These are phyloP conservation scores for Penicillium tannophilum DNA, from an alignment of 495 filamentous ascomycete genomes.

Conservation along the genomic window DNA sequence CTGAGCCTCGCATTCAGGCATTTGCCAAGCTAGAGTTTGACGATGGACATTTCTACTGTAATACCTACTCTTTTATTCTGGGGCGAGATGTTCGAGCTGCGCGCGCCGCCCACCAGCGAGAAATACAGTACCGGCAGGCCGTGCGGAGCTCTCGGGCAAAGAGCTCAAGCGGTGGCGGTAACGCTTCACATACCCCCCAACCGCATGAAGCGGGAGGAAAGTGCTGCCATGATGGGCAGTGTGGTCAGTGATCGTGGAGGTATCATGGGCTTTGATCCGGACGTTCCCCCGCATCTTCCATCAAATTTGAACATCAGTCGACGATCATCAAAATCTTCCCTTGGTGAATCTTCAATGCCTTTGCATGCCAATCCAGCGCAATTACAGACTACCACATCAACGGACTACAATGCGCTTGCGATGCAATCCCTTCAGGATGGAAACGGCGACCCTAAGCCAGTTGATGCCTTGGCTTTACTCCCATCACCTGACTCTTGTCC, in stretches of 20 bases:
- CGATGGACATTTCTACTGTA: slow-evolving; percentile 74
- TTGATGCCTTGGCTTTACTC: slow-evolving; percentile 44
- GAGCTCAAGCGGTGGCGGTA: slow-evolving; percentile 50
- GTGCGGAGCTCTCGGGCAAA: slow-evolving; percentile 45
- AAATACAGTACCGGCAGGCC: slow-evolving; percentile 46
- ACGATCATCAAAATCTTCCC: slow-evolving; percentile 52
- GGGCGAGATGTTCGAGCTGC: slow-evolving; percentile 65
- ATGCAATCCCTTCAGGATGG: slow-evolving; percentile 48
- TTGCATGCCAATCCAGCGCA: slow-evolving; percentile 48
- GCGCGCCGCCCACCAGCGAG: slow-evolving; percentile 51
- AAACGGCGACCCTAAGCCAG: slow-evolving; percentile 39
- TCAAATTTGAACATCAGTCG: slow-evolving; percentile 43
- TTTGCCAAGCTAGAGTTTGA: slow-evolving; percentile 72
- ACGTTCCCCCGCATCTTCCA: slow-evolving; percentile 45
- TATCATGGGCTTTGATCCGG: slow-evolving; percentile 58
- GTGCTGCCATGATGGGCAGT: slow-evolving; percentile 48
- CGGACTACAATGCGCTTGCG: slow-evolving; percentile 49
- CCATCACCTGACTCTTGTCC: slow-evolving; percentile 63
- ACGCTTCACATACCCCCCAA: slow-evolving; percentile 49
- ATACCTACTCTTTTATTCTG: slow-evolving; percentile 64
- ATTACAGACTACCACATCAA: slow-evolving; percentile 38
- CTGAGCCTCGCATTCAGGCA: slow-evolving; percentile 56
- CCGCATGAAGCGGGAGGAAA: slow-evolving; percentile 50
- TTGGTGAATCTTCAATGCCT: slow-evolving; percentile 38
- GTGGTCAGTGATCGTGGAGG: slow-evolving; percentile 62